These are phyloP conservation scores for Lachancea kluyveri DNA, from an alignment of 805 yeast species.

Conservation along the genomic window DNA sequence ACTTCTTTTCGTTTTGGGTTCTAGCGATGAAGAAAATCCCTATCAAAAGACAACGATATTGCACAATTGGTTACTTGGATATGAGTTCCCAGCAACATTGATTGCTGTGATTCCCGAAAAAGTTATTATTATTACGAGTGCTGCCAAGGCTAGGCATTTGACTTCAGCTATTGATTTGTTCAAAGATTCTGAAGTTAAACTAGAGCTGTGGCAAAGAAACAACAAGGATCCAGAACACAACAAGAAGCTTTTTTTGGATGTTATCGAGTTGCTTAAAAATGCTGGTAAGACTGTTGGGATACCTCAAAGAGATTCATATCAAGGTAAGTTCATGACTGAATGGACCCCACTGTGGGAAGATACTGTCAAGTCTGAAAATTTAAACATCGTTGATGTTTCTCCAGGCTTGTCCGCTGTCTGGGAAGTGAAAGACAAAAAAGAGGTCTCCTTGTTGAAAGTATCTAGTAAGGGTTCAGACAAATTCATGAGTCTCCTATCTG, in stretches of 20 bases:
- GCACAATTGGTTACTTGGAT: conserved; percentile 89
- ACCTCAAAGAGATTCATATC: conserved; percentile 68
- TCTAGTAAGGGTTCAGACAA: conserved; percentile 76
- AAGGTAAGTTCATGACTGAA: conserved; percentile 79
- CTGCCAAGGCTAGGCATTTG: conserved; percentile 78
- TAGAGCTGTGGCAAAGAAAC: conserved; percentile 58
- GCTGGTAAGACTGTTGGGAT: conserved; percentile 53
- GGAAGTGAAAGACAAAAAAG: conserved; percentile 76
- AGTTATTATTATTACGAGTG: conserved; percentile 65
- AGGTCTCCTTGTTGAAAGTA: conserved; percentile 52
- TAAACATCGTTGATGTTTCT: conserved; percentile 44
- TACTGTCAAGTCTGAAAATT: conserved; percentile 35
- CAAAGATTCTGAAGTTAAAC: conserved; percentile 44
- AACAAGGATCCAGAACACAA: conserved; percentile 79
- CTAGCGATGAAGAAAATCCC: conserved; percentile 82
- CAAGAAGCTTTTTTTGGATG: conserved; percentile 53
- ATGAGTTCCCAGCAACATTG: conserved; percentile 92
- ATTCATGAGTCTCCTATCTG: conserved; percentile 75
- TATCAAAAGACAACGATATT: conserved; percentile 81
- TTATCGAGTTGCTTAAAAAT: conserved; percentile 39
- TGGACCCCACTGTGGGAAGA: conserved; percentile 50
- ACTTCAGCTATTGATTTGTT: conserved; percentile 23
- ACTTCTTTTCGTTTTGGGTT: conserved; percentile 69
- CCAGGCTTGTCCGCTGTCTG: conserved; percentile 48
- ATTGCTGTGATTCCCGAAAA: conserved; percentile 56